These are phyloP conservation scores for Lumnitzera littorea DNA, from an alignment of 345 rosid genomes.

Conservation along the genomic window DNA sequence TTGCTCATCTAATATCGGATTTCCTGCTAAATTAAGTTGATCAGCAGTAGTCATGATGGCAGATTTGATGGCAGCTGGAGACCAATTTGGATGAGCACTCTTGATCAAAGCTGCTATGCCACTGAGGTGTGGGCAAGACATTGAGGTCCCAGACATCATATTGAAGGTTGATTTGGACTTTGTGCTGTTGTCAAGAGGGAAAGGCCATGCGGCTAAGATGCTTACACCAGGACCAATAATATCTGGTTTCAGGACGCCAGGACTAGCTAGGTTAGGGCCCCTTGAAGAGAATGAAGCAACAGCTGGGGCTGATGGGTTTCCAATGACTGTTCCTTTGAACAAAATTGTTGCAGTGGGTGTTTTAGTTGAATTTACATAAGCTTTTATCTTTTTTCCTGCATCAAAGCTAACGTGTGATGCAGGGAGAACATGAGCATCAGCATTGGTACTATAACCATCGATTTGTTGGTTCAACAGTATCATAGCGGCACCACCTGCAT, in stretches of 20 bases:
- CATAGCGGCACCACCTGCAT: constrained; percentile 43
- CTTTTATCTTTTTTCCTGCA: constrained; percentile 22
- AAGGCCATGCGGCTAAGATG: constrained; percentile 50
- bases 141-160: constrained; percentile 43
- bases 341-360: constrained; percentile 29
- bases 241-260: constrained; percentile 36
- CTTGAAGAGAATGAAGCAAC: constrained; percentile 42
- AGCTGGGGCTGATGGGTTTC: constrained; percentile 27
- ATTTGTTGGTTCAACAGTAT: constrained; percentile 25
- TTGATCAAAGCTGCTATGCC: constrained; percentile 35
- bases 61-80: constrained; percentile 43
- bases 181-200: constrained; percentile 24
- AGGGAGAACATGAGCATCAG: constrained; percentile 39
- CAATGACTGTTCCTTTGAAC: constrained; percentile 30
- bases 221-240: constrained; percentile 40
- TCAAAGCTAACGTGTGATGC: constrained; percentile 28
- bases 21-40: constrained; percentile 22
- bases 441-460: constrained; percentile 24
- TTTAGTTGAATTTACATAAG: constrained; percentile 26
- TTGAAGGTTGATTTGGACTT: constrained; percentile 29
- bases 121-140: constrained; percentile 54
- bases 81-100: constrained; percentile 39
- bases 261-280: constrained; percentile 27
- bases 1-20: constrained; percentile 27
- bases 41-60: constrained; percentile 42